Conservation (phyloP, 441 rosid species). For the Gossypium aridum region DNA sequence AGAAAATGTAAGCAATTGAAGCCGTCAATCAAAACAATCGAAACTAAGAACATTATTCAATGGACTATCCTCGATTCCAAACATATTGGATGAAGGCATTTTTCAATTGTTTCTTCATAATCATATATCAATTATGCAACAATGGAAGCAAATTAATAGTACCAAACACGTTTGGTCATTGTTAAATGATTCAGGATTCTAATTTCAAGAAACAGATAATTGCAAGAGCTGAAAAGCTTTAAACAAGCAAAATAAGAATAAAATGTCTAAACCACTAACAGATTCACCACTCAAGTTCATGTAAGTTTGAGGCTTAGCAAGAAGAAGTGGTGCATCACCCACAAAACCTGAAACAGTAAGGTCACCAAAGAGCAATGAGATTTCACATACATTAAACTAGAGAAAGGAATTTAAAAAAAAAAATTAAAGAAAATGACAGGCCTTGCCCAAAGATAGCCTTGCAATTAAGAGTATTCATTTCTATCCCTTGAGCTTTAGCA, state of each 20-base stretch:
- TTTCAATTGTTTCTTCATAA: background rate
- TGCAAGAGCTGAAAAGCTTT: background rate
- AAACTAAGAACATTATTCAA: background rate
- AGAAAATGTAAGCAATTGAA: background rate
- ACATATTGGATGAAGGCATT: background rate
- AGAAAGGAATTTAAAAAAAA: background rate
- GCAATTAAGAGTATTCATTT: conserved; percentile 42
- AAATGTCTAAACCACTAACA: conserved; percentile 27
- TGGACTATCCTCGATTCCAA: background rate
- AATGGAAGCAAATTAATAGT: background rate
- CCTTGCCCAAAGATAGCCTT: conserved; percentile 88
- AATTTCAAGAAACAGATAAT: background rate
- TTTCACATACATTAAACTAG: background rate
- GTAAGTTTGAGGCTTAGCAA: conserved; percentile 90
- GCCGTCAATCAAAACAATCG: background rate
- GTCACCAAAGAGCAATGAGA: conserved; percentile 2
- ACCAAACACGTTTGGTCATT: background rate
- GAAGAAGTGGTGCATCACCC: conserved; percentile 55
- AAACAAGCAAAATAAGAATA: background rate
- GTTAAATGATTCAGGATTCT: background rate
- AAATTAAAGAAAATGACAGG: background rate
- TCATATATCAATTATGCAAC: background rate
- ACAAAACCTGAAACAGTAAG: conserved; percentile 49
- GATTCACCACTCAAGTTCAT: conserved; percentile 98
- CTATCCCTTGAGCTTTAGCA: conserved; percentile 56